These are phyloP conservation scores for Pyrus communis DNA, from an alignment of 306 rosid genomes.

Conservation along the genomic window DNA sequence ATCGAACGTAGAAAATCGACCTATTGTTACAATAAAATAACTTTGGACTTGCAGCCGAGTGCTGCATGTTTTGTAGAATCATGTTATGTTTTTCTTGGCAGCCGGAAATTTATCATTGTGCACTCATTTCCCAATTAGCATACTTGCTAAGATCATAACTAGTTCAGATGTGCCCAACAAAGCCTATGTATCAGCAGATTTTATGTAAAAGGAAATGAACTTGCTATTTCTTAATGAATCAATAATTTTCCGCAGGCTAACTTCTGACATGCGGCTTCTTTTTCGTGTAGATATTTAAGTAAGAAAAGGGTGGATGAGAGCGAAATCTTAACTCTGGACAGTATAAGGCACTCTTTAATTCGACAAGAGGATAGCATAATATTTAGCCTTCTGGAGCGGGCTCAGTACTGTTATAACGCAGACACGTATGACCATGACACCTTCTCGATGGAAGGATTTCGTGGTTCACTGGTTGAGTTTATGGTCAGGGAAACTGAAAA, in stretches of 20 bases:
- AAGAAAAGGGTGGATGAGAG: conserved; percentile 51
- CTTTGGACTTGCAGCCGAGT: not conserved
- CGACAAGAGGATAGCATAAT: conserved; percentile 65
- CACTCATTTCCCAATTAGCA: not conserved
- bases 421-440: conserved; percentile 43
- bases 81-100: not conserved
- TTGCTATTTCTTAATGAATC: too few species aligned
- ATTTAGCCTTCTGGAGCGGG: conserved; percentile 56
- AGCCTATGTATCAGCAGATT: not conserved
- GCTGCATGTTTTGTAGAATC: not conserved
- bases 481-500: conserved; percentile 59
- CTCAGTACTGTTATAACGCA: conserved; percentile 44
- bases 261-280: conserved; percentile 8
- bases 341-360: conserved; percentile 44
- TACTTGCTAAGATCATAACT: not conserved
- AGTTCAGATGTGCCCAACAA: not conserved
- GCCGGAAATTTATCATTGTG: not conserved
- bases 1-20: not conserved
- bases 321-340: conserved; percentile 42
- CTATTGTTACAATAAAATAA: not conserved
- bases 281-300: conserved; percentile 19
- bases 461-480: conserved; percentile 57
- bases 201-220: not conserved
- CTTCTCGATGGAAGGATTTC: conserved; percentile 40
- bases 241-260: not conserved